Evolutionary conservation across 352 stramenopile species (phyloP).

Genomic region (Phytophthora idaei): DNA sequence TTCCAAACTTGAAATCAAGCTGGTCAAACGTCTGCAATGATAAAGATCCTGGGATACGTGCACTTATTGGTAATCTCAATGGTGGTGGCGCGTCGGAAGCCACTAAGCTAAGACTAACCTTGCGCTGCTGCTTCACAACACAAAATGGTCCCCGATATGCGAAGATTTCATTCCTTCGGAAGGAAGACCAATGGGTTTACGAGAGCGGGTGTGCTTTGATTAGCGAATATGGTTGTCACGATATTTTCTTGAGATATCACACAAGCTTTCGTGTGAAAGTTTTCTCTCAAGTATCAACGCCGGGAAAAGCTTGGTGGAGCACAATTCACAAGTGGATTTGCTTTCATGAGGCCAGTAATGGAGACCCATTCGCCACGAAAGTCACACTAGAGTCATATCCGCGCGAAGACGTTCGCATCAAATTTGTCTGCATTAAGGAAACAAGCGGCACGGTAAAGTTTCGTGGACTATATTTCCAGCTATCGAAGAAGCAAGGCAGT

Average conservation of each 20-base stretch:
- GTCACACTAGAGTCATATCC: not conserved
- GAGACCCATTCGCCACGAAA: slow-evolving; percentile 1
- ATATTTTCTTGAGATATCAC: slow-evolving; percentile 1
- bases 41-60: not conserved
- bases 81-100: not conserved
- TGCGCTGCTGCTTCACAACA: not conserved
- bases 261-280: not conserved
- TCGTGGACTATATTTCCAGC: not conserved
- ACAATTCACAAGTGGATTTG: not conserved
- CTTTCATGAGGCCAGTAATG: not conserved
- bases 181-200: not conserved
- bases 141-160: not conserved
- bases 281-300: not conserved
- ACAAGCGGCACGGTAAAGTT: not conserved
- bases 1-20: not conserved
- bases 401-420: not conserved
- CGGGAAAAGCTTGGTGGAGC: not conserved
- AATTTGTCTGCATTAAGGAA: not conserved
- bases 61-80: not conserved
- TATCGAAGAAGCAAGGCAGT: not conserved
- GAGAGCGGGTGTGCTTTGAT: not conserved
- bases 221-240: not conserved
- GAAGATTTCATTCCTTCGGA: not conserved
- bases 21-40: slow-evolving; percentile 4
- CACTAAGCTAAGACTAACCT: not conserved